Evolutionary conservation across 208 protist genomes (phyloP), one percentile per base, ranked within the genome.

Genomic region (Jaenimonas drosophilae): DNA sequence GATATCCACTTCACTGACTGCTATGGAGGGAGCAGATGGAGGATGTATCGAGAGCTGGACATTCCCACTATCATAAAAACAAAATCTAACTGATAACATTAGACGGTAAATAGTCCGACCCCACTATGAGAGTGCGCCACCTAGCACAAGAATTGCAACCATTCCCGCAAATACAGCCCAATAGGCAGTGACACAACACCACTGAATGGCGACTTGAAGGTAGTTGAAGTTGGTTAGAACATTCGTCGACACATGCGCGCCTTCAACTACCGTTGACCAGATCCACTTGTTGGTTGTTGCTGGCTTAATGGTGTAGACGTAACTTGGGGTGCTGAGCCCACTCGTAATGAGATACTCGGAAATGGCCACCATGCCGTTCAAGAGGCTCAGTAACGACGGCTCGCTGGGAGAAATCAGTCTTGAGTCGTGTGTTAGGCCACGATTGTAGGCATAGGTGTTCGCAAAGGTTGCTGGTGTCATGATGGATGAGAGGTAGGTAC

Each of bases 381-480:
- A 7, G n/a, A 42, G 7, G 19, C 37, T 21, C 16, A 25, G 16
- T 11, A 7, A 24, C 9, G 23, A 20, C n/a, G 37, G 14, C 16
- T 11, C n/a, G 9, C 14, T 20, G 6, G 9, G 16, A 6, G 16
- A 11, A 20, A 42, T 11, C 7, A 25, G 16, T 17, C 16, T 20
- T 7, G 37, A 42, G 37, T 21, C 6, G 16, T 11, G 14, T 11
- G 37, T 42, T 6, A 42, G 19, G 37, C 23, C 23, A 7, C 37
- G 6, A 20, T 42, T 42, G 37, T 42, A 42, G 37, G 37, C 37
- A 17, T 25, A 42, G 23, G 23, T 17, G 37, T 42, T 42, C 7
- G 37, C 37, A 17, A 42, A 42, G 7, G 14, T 42, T 7, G 37
- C 23, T 20, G 14, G 16, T 42, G 37, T 42, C 6, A 42, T 20